Percentiles rank a stretch among this genome's conserved stretches.
Evolutionary conservation across 352 stramenopile genomes (phyloP).

Genomic region (Peronospora destructor): DNA sequence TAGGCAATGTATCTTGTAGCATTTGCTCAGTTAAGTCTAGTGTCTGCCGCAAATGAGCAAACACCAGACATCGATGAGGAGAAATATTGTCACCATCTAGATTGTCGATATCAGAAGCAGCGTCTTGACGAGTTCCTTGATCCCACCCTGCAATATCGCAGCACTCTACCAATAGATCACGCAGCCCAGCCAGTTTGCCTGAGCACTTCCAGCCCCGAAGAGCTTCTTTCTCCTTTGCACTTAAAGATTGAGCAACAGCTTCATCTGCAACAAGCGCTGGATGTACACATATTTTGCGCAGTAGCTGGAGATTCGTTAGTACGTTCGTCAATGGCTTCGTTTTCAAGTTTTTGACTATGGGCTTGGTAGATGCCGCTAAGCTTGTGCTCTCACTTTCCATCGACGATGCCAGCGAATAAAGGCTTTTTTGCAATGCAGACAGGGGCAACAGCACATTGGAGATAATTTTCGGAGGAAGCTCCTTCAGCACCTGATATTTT

Average conservation of each 20-base stretch:
- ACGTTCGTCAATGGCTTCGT: constrained; percentile 32
- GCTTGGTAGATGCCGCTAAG: constrained; percentile 1
- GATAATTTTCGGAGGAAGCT: constrained; percentile 97
- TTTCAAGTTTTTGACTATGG: neutral
- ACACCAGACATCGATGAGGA: constrained; percentile 93
- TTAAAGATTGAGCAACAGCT: constrained; percentile 18
- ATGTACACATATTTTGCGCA: constrained; percentile 93
- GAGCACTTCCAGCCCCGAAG: constrained; percentile 67
- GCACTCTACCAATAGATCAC: constrained; percentile 65
- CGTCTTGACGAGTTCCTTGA: constrained; percentile 3
- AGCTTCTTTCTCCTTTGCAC: constrained; percentile 21
- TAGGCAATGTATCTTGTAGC: constrained; percentile 61
- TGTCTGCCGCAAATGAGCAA: constrained; percentile 91
- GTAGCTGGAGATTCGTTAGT: constrained; percentile 57
- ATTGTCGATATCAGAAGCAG: constrained; percentile 1
- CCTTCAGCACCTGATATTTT: constrained; percentile 93
- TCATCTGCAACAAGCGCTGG: constrained; percentile 74
- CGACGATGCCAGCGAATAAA: constrained; percentile 68
- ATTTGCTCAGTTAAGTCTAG: constrained; percentile 90
- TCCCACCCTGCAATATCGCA: constrained; percentile 38
- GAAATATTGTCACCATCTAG: constrained; percentile 20
- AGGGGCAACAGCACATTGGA: constrained; percentile 89
- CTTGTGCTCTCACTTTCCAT: constrained; percentile 8
- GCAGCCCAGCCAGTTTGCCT: constrained; percentile 87
- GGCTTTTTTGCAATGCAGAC: constrained; percentile 71